Evolutionary conservation across 2,329 filamentous ascomycete genomes (phyloP), one percentile per base, ranked within the genome.

Genomic region (Ophiostoma populinum): DNA sequence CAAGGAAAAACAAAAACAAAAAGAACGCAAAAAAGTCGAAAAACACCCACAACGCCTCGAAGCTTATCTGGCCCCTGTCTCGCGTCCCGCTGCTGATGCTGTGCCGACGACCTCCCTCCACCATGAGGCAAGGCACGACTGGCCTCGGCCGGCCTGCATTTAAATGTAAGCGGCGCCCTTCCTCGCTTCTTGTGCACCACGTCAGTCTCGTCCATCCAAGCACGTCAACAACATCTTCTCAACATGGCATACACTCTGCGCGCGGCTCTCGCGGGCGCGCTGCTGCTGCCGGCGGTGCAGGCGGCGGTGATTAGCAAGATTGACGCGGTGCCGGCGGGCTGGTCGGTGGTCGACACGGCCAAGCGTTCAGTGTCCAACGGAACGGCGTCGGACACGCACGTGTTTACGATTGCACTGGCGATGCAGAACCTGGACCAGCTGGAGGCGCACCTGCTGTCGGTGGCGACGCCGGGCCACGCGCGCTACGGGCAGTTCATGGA

Each of bases 401-500:
- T 40, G 16, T 46, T 50, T 16, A 46, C 47, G 10, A 44, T 52
- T 20, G 45, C 43, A 4, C 44, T 52, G 27, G 35, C 43, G 10
- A 39, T 47, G 36, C 45, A 47, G 28, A 49, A 49, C 42, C 34
- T 47, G 1, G 40, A 42, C 24, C 37, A 45, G 9, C 65, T 79
- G 37, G 71, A 78, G 49, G 59, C 70, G 45, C 61, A 55, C 8
- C 59, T 75, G 15, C 58, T 73, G 40, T 63, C 71, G 24, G 59
- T 79, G 20, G 75, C 75, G 2, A 70, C 67, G 1, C 75, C 75
- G 1, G 59, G 57, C 24, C 59, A 71, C 42, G 51, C 58, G 2
- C 55, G 53, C 13, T 80, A 80, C 50, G 74, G 75, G 22, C 55
- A 63, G 43, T 68, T 76, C 45, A 52, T 78, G 51, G 70, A 63